phyloP scores from a whole-genome alignment of 2,329 filamentous ascomycete genomes.

The Xylariaceae sp. region DNA sequence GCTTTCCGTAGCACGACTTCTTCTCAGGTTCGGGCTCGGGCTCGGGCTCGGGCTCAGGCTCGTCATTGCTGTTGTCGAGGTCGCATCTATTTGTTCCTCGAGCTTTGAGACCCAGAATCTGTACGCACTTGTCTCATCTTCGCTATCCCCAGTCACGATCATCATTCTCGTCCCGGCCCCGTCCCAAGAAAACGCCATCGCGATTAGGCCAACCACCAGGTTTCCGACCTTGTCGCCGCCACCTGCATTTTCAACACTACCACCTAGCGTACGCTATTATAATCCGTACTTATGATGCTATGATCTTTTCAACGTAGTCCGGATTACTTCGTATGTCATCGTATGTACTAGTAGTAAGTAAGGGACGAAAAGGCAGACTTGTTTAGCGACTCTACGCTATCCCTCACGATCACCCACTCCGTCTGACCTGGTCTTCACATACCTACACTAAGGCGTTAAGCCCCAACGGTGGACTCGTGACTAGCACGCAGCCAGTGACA shows the following conservation, averaged over 20 bases:
- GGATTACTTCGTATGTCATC: background rate
- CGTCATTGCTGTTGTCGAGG: slow-evolving; percentile 19
- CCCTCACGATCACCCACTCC: background rate
- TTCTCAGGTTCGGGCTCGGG: background rate
- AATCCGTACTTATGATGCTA: background rate
- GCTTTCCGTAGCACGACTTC: background rate
- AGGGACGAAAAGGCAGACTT: slow-evolving; percentile 5
- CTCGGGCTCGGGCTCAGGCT: background rate
- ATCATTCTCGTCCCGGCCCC: slow-evolving; percentile 5
- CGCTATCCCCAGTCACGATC: slow-evolving; percentile 14
- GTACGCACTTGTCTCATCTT: slow-evolving; percentile 18
- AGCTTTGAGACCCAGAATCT: slow-evolving; percentile 7
- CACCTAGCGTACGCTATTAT: background rate
- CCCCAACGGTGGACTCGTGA: slow-evolving; percentile 21
- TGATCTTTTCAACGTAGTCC: slow-evolving; percentile 1
- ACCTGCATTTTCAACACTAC: background rate
- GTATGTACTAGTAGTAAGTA: background rate
- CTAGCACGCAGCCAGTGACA: slow-evolving; percentile 14
- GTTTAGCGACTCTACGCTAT: background rate
- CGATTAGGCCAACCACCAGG: background rate
- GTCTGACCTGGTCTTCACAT: slow-evolving; percentile 7
- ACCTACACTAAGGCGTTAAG: slow-evolving; percentile 11
- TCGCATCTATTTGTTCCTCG: slow-evolving; percentile 10
- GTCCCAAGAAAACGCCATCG: background rate
- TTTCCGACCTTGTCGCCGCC: background rate